Percentiles rank a stretch among this genome's conserved stretches.
Conservation (phyloP, 2,329 filamentous ascomycete species). For the Sporothrix sp. region DNA sequence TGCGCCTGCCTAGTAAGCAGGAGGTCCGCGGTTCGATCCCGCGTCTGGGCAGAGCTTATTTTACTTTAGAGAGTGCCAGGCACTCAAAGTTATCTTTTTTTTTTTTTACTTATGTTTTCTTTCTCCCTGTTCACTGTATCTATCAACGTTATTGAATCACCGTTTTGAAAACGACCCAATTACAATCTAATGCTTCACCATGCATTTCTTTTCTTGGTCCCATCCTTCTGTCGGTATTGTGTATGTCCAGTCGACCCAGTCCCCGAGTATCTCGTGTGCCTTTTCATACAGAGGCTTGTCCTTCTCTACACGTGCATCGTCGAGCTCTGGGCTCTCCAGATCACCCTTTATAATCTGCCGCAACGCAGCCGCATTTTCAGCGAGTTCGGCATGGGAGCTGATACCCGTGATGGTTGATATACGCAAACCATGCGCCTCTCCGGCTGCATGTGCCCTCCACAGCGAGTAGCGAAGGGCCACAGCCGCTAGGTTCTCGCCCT, state of each 20-base stretch:
- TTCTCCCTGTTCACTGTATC: not conserved
- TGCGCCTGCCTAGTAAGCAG: constrained; percentile 9
- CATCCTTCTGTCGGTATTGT: constrained; percentile 4
- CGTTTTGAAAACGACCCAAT: too few species aligned
- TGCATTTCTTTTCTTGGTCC: not conserved
- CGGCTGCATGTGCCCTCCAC: constrained; percentile 3
- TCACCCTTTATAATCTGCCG: not conserved
- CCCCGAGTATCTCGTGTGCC: constrained; percentile 3
- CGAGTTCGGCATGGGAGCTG: not conserved
- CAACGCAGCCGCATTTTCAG: not conserved
- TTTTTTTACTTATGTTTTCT: not conserved
- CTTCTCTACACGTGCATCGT: not conserved
- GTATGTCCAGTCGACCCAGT: constrained; percentile 9
- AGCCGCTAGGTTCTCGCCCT: constrained; percentile 3
- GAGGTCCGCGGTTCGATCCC: constrained; percentile 10
- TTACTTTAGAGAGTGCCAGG: not conserved
- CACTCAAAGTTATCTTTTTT: not conserved
- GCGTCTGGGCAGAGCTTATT: not conserved
- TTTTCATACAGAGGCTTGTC: not conserved
- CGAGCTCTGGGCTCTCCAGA: not conserved
- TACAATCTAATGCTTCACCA: not conserved
- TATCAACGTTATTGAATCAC: not conserved
- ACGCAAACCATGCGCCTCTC: not conserved
- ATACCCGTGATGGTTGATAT: constrained; percentile 9
- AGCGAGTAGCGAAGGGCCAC: constrained; percentile 6